Base-by-base conservation (phyloP, 2,329 filamentous ascomycete genomes). In the Fusarium praegraminearum region DNA sequence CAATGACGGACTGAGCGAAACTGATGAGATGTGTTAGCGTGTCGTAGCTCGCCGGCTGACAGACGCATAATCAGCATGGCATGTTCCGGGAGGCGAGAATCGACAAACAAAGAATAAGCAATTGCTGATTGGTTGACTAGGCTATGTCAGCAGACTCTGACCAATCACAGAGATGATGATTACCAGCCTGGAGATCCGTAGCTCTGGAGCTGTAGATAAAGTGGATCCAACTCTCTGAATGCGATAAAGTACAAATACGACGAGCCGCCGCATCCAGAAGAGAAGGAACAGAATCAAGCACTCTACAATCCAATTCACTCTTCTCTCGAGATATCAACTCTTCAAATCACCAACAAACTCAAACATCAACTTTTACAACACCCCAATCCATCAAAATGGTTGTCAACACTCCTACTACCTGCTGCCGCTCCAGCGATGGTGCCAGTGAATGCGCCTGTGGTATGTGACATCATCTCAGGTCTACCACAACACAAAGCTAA, bases 401-500 rank as follows among this genome's bases (percentile, higher is more conserved):
- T 51, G 57, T 71, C 58, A 75, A 67, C 74, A 67, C 76, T 73
- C 74, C 81, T 38, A 80, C 84, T 58, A 88, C 84, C 72, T 89
- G 86, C 85, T 88, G 86, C 80, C 83, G 84, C 78, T 84, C 86
- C 78, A 83, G 82, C 76, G 77, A 81, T 68, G 77, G 81, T 70
- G 76, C 79, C 35, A 40, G 36, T 54, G 82, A 84, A 70, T 89
- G 87, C 75, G 80, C 86, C 74, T 89, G 87, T 78, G 87, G 86
- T 88, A 84, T 73, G 86, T 81, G 57, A 57, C 40, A 53, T 64
- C 58, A 68, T 59, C 15, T 32, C 12, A 11, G 15, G 8, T 40
- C 30, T 32, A 7, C 2, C 10, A 2, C 16, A 10, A 32, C 33
- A 32, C 30, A 7, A 22, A 24, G 11, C 51, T 60, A 65, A 69